Base-by-base conservation (phyloP, 2,329 filamentous ascomycete genomes). In the Fusarium anguioides region DNA sequence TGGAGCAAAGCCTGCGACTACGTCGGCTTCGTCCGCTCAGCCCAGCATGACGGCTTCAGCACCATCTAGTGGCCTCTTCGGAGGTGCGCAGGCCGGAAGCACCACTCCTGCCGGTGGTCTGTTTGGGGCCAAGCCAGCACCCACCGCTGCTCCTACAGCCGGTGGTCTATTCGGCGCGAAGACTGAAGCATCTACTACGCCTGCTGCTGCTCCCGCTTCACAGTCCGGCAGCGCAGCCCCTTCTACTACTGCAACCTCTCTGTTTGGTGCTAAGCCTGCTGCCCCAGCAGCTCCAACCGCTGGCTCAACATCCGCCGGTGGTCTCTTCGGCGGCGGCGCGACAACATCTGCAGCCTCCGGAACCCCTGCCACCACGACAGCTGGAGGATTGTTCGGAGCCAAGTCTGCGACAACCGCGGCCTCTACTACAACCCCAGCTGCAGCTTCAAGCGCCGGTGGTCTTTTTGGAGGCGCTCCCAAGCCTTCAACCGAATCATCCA, bases 221-320 rank as follows among this genome's bases (percentile, higher is more conserved):
- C 66, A 72, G 48, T 64, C 76, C 20, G 60, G 41, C 42, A 37
- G 39, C 17, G 67, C 75, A 24, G 56, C 70, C 23, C 60, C 64
- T 55, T 49, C 70, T 29, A 37, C 69, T 27, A 70, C 69, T 31
- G 53, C 74, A 26, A 56, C 58, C 12, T 72, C 75, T 11, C 64
- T 83, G 20, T 85, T 86, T 51, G 77, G 79, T 51, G 70, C 76
- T 18, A 82, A 81, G 71, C 76, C 79, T 35, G 74, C 79, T 11
- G 72, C 77, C 14, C 60, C 79, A 21, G 75, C 79, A 31, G 68
- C 75, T 17, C 57, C 73, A 24, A 50, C 71, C 14, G 75, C 79
- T 14, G 62, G 76, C 41, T 66, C 81, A 27, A 59, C 78, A n/a
- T 66, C 79, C 18, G 66, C 78, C n/a, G 68, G 75, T 33, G 72